Evolutionary conservation across 140 eudicot species (phyloP).

Genomic region (Cichorium intybus): DNA sequence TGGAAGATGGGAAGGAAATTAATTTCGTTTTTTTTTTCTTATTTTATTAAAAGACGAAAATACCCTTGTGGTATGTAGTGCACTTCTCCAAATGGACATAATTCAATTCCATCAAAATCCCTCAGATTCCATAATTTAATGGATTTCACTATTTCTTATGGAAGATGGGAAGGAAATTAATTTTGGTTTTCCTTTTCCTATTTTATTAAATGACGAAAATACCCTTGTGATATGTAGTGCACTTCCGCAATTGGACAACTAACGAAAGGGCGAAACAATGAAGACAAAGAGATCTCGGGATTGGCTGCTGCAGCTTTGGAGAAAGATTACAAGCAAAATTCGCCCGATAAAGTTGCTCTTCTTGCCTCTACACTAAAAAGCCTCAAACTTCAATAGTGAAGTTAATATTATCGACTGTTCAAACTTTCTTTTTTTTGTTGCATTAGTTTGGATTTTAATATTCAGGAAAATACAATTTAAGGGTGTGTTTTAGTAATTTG

Average conservation of each 20-base stretch:
- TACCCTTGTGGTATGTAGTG: no score
- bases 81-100: no score
- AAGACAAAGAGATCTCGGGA: slow-evolving; percentile 69
- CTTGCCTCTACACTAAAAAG: slow-evolving; percentile 52
- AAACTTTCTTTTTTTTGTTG: neutral
- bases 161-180: no score
- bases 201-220: neutral
- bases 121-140: no score
- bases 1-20: no score
- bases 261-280: slow-evolving; percentile 83
- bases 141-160: no score
- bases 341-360: slow-evolving; percentile 55
- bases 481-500: slow-evolving; percentile 13
- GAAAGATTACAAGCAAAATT: slow-evolving; percentile 66
- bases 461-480: neutral
- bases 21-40: no score
- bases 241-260: slow-evolving; percentile 64
- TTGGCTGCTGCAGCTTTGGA: slow-evolving; percentile 66
- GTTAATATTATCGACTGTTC: neutral
- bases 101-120: no score
- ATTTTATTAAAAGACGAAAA: no score
- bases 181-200: no score
- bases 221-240: slow-evolving; percentile 44
- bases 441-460: slow-evolving; percentile 16
- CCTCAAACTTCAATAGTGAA: slow-evolving; percentile 41